Base-by-base conservation (phyloP, 805 yeast genomes). In the Saccharomycopsis sp. region DNA sequence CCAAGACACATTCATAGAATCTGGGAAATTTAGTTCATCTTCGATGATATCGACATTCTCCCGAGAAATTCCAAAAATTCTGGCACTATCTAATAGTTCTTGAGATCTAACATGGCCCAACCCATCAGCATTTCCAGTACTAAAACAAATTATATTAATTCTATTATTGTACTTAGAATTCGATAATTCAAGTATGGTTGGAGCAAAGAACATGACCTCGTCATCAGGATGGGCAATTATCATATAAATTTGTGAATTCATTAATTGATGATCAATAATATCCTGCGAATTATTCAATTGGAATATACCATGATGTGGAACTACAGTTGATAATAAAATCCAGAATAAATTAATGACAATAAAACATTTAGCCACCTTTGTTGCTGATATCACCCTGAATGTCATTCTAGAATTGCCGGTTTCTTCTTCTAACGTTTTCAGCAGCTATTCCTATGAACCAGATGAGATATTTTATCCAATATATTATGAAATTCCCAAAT, bases 221-320 rank as follows among this genome's bases (percentile, higher is more conserved):
- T 93, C 99, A 62, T 93, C 99, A 0, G 99, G 99, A 62, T 93
- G 99, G 0, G 96, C 96, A 33, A 88, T 80, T 9, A 90, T 64
- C 38, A 81, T 65, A 52, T 68, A 72, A 1, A 77, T 65, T 6
- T 44, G 32, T 4, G 48, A 33, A 23, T 43, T 44, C 13, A 36
- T 35, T 17, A 43, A 61, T 19, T 8, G 6, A 22, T 16, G 6
- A 6, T 8, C 27, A 16, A 19, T 11, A 11, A 28, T 7, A 13
- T 11, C 23, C 16, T 28, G 5, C 21, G 26, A 22, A n/a, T 35
- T 24, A 14, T 31, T 31, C 5, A 31, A 9, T 26, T 20, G 4
- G 29, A 36, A n/a, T 22, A 4, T 19, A 26, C 14, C 16, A 19
- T 5, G 16, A 9, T 26, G 9, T 14, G 52, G 52, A 14, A 49